phyloP scores from a whole-genome alignment of 2,329 filamentous ascomycete genomes.

The Fusarium sp. region DNA sequence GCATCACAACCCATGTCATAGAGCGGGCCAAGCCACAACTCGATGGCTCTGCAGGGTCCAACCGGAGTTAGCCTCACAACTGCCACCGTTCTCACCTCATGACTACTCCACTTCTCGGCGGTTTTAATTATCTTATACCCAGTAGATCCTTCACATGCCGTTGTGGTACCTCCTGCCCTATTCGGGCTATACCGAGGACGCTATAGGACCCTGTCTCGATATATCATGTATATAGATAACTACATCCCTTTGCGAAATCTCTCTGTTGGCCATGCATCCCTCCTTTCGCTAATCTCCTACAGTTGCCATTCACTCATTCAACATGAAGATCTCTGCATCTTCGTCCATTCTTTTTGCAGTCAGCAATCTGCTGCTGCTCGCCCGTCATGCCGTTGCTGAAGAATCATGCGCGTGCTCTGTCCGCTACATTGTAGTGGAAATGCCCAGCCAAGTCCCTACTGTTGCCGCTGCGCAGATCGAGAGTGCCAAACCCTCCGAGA shows the following conservation, averaged over 20 bases:
- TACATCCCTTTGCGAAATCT: background rate
- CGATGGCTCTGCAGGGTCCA: background rate
- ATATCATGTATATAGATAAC: background rate
- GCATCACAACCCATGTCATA: conserved; percentile 8
- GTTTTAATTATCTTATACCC: conserved; percentile 1
- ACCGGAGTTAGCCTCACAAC: conserved; percentile 5
- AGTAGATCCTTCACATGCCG: background rate
- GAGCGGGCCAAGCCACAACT: conserved; percentile 27
- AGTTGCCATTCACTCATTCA: background rate
- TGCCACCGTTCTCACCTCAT: conserved; percentile 5
- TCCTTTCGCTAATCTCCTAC: background rate
- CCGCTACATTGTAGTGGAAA: conserved; percentile 4
- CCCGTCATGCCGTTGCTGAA: background rate
- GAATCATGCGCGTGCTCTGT: background rate
- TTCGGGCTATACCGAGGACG: conserved; percentile 2
- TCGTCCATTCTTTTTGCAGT: conserved; percentile 4
- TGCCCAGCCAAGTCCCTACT: conserved; percentile 1
- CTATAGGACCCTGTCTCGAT: background rate
- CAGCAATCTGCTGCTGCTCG: background rate
- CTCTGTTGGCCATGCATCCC: background rate
- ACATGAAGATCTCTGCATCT: conserved; percentile 1
- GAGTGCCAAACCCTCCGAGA: background rate
- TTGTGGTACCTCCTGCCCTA: background rate
- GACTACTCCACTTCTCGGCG: background rate
- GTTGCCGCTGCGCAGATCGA: background rate